Base-by-base conservation (phyloP, 2,329 filamentous ascomycete genomes). In the Arachnomyces sp. region DNA sequence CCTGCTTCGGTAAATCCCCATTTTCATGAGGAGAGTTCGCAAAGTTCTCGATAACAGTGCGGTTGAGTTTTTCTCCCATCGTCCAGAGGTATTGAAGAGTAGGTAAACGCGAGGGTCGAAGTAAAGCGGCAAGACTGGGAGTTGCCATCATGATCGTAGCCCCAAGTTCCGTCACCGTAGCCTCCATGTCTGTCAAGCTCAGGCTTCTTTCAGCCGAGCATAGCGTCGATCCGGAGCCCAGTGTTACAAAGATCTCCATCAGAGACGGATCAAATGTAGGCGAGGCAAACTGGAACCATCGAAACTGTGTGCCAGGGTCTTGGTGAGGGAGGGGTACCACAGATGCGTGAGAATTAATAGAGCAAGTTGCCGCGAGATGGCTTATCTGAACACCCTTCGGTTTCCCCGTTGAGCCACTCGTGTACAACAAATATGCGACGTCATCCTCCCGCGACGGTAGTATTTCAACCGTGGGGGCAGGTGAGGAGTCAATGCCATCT, bases 381-480 rank as follows among this genome's bases (percentile, higher is more conserved):
- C 49, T 51, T 12, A 61, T 45, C 29, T 52, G 76, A 30, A 85
- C 87, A 52, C 87, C 87, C 68, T 94, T 94, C 42, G 87, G 87
- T 11, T 82, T 73, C 30, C 87, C 87, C 0, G 85, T 92, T 11
- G 84, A 89, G 15, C 87, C 88, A 33, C 87, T 94, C 1, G 88
- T 94, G 62, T 76, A 76, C 73, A 76, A 49, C 2, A 63, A 17
- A 28, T 36, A 36, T n/a, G 15, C 39, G 13, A 41, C 11, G 28
- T 41, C 20, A 9, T 25, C 20, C 20, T 25, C 20, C 20, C 20
- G 20, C 5, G 20, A 9, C 5, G 20, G 5, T 25, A 9, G 9
- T 9, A 9, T 9, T 5, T 25, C 9, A 25, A 25, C 9, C 20
- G 20, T 25, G 5, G 20, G 9, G 5, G 20, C 20, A 9, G 20